These are phyloP conservation scores for Myxozyma nipponensis DNA, from an alignment of 805 yeast species.

Conservation along the genomic window DNA sequence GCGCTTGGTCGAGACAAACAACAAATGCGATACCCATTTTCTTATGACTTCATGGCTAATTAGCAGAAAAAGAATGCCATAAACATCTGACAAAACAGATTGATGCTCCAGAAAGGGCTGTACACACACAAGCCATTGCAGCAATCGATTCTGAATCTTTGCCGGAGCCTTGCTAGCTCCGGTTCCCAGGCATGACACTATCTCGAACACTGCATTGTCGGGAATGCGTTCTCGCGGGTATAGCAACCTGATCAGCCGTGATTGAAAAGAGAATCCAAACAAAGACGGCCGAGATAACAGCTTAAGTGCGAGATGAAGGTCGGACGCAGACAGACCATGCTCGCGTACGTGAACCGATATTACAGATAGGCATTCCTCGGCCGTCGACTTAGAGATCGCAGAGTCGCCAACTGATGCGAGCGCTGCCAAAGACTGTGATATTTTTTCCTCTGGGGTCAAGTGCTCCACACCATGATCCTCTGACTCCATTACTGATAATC, in stretches of 20 bases:
- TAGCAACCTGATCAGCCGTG: conserved; percentile 16
- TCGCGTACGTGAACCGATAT: conserved; percentile 12
- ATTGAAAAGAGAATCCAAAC: conserved; percentile 4
- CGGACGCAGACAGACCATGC: conserved; percentile 16
- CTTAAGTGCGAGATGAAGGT: conserved; percentile 5
- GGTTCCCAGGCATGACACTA: conserved; percentile 16
- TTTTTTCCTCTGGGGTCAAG: conserved; percentile 14
- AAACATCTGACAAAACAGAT: conserved; percentile 1
- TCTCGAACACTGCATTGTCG: conserved; percentile 8
- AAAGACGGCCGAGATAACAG: conserved; percentile 5
- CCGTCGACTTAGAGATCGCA: conserved; percentile 8
- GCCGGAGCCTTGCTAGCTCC: conserved; percentile 10
- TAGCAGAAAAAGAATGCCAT: conserved; percentile 12
- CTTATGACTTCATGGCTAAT: conserved; percentile 16
- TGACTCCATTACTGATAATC: too few relatives aligned
- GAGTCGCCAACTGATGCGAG: not conserved
- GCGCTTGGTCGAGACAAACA: conserved; percentile 17
- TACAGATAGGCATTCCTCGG: conserved; percentile 17
- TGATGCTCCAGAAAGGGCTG: conserved; percentile 14
- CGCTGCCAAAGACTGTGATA: conserved; percentile 7
- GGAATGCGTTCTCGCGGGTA: conserved; percentile 14
- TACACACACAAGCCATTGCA: conserved; percentile 20
- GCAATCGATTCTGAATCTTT: conserved; percentile 11
- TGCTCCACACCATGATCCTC: too few relatives aligned
- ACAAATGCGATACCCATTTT: conserved; percentile 23